Evolutionary conservation across 306 rosid species (phyloP).

Genomic region (Castanea mollissima): DNA sequence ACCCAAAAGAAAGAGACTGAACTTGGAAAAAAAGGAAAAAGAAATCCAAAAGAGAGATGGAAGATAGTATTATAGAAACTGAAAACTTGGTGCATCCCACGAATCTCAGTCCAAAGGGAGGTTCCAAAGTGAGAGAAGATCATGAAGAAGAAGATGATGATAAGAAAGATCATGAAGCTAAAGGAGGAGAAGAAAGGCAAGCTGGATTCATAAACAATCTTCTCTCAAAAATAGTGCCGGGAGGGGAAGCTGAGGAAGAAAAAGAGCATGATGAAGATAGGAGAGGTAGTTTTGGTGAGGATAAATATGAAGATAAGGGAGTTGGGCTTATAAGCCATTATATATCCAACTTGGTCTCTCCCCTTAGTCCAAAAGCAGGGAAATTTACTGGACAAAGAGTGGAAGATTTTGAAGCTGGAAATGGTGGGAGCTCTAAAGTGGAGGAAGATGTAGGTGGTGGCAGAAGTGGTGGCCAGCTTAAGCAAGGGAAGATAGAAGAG

Average conservation of each 20-base stretch:
- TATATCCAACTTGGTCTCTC: conserved; percentile 30
- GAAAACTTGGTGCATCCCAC: neutral
- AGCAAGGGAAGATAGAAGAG: neutral
- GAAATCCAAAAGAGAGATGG: conserved; percentile 16
- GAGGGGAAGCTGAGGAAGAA: conserved; percentile 9
- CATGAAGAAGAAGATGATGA: neutral
- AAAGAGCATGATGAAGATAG: neutral
- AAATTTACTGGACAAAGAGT: neutral
- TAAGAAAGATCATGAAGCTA: neutral
- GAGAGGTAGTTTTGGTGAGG: neutral
- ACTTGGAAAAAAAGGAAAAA: neutral
- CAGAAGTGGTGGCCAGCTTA: conserved; percentile 8
- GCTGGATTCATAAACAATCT: conserved; percentile 16
- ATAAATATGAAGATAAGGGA: conserved; percentile 1
- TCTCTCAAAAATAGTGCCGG: conserved; percentile 12
- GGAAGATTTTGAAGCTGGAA: conserved; percentile 7
- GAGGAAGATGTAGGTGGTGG: conserved; percentile 18
- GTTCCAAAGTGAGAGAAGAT: neutral
- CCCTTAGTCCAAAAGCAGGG: conserved; percentile 16
- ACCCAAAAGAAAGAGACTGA: neutral
- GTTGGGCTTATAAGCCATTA: conserved; percentile 29
- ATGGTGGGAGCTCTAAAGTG: conserved; percentile 11
- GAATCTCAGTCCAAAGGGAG: conserved; percentile 1
- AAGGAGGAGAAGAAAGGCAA: neutral
- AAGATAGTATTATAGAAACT: conserved; percentile 20